Evolutionary conservation across 345 rosid species (phyloP).

Genomic region (Sonneratia alba): DNA sequence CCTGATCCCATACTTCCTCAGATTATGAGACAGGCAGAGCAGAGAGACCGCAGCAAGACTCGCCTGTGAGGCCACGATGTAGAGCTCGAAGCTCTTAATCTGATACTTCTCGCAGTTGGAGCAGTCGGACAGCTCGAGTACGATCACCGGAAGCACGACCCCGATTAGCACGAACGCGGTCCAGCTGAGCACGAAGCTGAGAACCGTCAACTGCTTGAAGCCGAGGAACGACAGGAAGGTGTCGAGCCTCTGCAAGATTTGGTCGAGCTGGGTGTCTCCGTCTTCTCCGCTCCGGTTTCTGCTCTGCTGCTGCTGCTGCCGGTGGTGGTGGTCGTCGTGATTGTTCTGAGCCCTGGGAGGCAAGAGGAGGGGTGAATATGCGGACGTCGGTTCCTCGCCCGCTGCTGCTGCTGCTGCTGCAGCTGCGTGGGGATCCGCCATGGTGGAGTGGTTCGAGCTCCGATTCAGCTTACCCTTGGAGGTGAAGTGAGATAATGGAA

Average conservation of each 20-base stretch:
- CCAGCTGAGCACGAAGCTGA: slow-evolving; percentile 52
- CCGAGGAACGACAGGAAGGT: slow-evolving; percentile 50
- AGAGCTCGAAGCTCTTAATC: slow-evolving; percentile 60
- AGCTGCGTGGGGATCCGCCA: slow-evolving; percentile 26
- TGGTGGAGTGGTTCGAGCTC: background rate
- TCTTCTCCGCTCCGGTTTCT: background rate
- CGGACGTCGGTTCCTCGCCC: slow-evolving; percentile 4
- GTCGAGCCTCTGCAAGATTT: slow-evolving; percentile 37
- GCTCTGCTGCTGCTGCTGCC: background rate
- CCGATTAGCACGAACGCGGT: slow-evolving; percentile 42
- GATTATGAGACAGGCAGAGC: slow-evolving; percentile 62
- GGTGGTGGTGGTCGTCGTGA: background rate
- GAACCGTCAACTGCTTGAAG: slow-evolving; percentile 47
- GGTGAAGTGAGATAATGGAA: background rate
- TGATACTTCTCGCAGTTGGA: slow-evolving; percentile 45
- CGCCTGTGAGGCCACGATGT: slow-evolving; percentile 68
- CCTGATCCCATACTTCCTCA: slow-evolving; percentile 65
- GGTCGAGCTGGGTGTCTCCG: slow-evolving; percentile 34
- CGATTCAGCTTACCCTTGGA: no score
- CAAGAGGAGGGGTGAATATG: background rate
- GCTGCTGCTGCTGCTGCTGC: slow-evolving; percentile 7
- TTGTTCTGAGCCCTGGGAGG: background rate
- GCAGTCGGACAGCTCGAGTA: slow-evolving; percentile 55
- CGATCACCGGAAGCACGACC: slow-evolving; percentile 45
- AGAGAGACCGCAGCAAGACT: slow-evolving; percentile 69